Evolutionary conservation across 2,329 filamentous ascomycete genomes (phyloP).

Genomic region (Colletotrichum sublineola): DNA sequence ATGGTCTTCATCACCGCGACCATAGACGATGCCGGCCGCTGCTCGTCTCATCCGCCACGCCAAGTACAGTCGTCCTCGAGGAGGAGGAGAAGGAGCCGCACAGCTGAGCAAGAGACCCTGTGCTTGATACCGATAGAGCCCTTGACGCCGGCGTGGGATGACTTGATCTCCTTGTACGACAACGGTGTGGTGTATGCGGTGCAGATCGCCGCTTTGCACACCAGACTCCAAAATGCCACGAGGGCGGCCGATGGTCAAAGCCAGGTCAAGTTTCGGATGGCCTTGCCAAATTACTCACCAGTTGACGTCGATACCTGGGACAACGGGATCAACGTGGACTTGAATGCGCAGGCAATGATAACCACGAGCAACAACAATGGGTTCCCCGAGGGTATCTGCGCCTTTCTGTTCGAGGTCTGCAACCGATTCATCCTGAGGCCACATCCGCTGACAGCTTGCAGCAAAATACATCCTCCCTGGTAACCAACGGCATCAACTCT

Average conservation of each 20-base stretch:
- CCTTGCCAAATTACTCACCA: conserved; percentile 56
- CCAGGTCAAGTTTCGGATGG: conserved; percentile 52
- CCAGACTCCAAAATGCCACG: conserved; percentile 54
- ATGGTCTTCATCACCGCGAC: conserved; percentile 75
- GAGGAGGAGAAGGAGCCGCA: conserved; percentile 48
- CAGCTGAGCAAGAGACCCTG: conserved; percentile 46
- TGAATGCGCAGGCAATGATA: conserved; percentile 61
- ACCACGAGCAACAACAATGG: conserved; percentile 49
- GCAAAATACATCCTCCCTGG: conserved; percentile 60
- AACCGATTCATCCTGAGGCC: neutral
- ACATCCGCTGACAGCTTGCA: conserved; percentile 44
- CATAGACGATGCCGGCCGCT: conserved; percentile 65
- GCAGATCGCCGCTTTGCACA: conserved; percentile 61
- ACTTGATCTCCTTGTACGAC: conserved; percentile 58
- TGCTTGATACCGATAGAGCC: conserved; percentile 56
- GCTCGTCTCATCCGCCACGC: conserved; percentile 68
- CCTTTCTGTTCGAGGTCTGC: conserved; percentile 68
- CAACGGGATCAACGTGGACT: conserved; percentile 54
- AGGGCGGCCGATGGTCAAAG: conserved; percentile 46
- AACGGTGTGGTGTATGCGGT: conserved; percentile 54
- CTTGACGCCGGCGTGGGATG: conserved; percentile 64
- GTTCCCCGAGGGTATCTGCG: conserved; percentile 58
- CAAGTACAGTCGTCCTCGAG: conserved; percentile 56
- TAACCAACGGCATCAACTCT: conserved; percentile 49
- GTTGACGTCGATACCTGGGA: conserved; percentile 54